Base-by-base conservation (phyloP, 176 grass and related monocot species). In the Aegilops sharonensis region DNA sequence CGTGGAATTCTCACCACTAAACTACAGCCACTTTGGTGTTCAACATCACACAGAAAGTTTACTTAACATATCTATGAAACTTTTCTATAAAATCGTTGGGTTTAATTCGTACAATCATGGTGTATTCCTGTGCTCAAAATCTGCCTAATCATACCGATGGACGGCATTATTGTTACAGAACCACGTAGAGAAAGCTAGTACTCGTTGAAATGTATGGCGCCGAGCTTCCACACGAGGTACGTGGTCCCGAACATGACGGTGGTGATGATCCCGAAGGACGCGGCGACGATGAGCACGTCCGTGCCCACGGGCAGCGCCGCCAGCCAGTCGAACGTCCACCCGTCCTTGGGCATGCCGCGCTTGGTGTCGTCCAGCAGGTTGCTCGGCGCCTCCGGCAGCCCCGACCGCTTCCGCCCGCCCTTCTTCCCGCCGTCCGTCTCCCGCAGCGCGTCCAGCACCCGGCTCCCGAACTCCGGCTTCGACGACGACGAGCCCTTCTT, bases 161-260 rank as follows among this genome's bases (percentile, higher is more conserved):
- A 48, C 14, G 9, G 18, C 32, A 74, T 50, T 83, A 67, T 11
- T 57, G 18, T 83, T 83, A 87, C 75, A 79, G 25, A 66, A 42
- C 37, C 78, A 87, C 32, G 40, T 5, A 21, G 6, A 57, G 15
- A 54, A 54, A 59, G 56, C 56, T 20, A 99, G 83, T 89, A 96
- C 80, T 97, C 97, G 85, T 99, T 96, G 85, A 96, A 97, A 79
- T 99, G 97, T 85, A 97, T 99, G 74, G 87, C 97, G 64, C 89
- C 97, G 43, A 95, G 86, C 79, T 94, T 93, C 97, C 97, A 99
- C 9, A 99, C 92, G 47, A 99, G 61, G 80, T 78, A 99, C 2
- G 97, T 94, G 35, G 97, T 99, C 3, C 76, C 88, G 85, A 99
- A 84, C 97, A 99, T 99, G 89, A 96, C 63, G 14, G 64, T 78